Conservation (phyloP, 108 stramenopile genomes). For the Bacterosira constricta region DNA sequence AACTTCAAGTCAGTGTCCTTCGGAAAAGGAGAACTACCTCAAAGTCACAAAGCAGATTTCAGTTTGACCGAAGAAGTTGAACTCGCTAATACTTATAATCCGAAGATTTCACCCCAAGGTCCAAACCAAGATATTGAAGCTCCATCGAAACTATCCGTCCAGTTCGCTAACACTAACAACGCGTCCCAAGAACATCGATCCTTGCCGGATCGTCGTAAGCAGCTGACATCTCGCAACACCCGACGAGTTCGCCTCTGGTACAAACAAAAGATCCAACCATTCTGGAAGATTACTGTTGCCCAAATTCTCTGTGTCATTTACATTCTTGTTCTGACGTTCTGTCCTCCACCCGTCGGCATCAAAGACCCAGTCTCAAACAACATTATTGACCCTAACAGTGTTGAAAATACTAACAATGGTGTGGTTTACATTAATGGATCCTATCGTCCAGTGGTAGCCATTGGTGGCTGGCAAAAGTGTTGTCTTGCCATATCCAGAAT, state of each 20-base stretch:
- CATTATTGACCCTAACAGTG: constrained; percentile 1
- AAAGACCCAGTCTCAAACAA: background rate
- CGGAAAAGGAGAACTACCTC: no score
- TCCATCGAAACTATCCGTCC: no score
- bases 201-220: no score
- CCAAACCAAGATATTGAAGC: no score
- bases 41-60: no score
- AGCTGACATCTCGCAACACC: no score
- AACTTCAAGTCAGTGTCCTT: no score
- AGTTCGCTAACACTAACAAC: no score
- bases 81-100: no score
- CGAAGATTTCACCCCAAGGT: no score
- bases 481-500: constrained; percentile 37
- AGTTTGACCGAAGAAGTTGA: no score
- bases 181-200: no score
- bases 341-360: constrained; percentile 2
- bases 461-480: constrained; percentile 6
- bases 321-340: constrained; percentile 15
- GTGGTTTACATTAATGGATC: constrained; percentile 12
- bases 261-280: background rate
- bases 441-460: constrained; percentile 6
- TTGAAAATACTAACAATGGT: background rate
- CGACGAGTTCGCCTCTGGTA: background rate
- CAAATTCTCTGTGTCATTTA: constrained; percentile 4
- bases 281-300: constrained; percentile 14